A percentile compares a stretch with the other conserved stretches of the same genome.
Conservation (phyloP, 2,329 filamentous ascomycete genomes). For the Colletotrichum lini region DNA sequence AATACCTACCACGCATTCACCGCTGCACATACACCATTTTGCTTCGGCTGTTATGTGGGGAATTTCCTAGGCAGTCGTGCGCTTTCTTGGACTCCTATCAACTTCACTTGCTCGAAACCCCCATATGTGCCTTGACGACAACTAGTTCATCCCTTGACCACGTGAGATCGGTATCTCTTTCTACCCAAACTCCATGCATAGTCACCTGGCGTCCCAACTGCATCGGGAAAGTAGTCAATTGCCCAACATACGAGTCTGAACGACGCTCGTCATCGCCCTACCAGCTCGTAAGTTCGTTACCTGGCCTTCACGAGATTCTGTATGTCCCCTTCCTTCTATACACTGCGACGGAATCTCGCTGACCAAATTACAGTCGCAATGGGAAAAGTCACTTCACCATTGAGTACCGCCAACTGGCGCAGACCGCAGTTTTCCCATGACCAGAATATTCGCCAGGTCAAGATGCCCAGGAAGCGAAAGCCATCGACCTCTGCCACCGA, state of each 20-base stretch:
- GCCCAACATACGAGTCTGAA: neutral
- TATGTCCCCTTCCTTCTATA: neutral
- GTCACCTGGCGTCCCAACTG: neutral
- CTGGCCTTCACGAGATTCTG: neutral
- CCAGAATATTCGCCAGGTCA: neutral
- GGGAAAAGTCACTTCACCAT: conserved; percentile 18
- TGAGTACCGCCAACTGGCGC: conserved; percentile 30
- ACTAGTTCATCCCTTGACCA: neutral
- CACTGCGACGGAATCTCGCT: neutral
- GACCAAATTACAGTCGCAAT: neutral
- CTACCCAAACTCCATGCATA: neutral
- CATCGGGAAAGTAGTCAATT: neutral
- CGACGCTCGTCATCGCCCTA: neutral
- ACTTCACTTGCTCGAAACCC: neutral
- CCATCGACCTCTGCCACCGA: conserved; percentile 6
- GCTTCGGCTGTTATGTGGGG: neutral
- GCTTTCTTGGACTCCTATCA: neutral
- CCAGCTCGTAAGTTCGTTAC: neutral
- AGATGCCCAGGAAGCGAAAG: conserved; percentile 14
- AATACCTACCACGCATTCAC: neutral
- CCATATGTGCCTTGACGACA: neutral
- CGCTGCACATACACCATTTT: neutral
- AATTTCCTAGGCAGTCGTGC: neutral
- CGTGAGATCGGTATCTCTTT: no score
- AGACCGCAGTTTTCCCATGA: conserved; percentile 2